Base-by-base conservation (phyloP, 1,139 yeast genomes). In the Blastobotrys serpentis region DNA sequence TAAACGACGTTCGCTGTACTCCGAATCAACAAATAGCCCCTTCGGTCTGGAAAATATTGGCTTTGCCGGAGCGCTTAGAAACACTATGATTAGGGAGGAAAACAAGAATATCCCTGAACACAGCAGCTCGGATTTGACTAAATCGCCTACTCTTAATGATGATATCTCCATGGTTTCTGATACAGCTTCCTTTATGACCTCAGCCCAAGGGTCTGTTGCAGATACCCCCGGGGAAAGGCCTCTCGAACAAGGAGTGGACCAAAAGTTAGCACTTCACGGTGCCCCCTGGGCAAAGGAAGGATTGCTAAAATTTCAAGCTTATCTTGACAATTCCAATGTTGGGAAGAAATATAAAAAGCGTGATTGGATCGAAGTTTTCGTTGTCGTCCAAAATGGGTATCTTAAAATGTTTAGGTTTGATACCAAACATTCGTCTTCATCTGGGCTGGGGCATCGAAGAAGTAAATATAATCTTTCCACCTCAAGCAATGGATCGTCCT, bases 261-360 rank as follows among this genome's bases (percentile, higher is more conserved):
- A 32, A 14, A 29, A 32, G 30, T 69, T 85, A 53, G 86, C 82
- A 56, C 71, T 82, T 41, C 75, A 76, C 47, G 94, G 92, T 0
- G 79, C 90, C 1, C 94, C 94, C 1, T 85, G 86, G 78, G 77
- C 83, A 51, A 84, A 85, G 61, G 94, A 86, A 67, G 94, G 95
- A 0, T 65, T 85, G 42, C 71, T 84, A 54, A 75, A 79, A 56
- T 72, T 76, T 60, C 76, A 74, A 55, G 69, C 75, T 14, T 61
- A 72, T 46, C 66, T 74, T 52, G 54, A 54, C n/a, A 42, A 47
- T 14, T 44, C 51, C 22, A 48, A 50, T 32, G 47, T 52, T 22
- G 44, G 49, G 23, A 51, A 51, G n/a, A 48, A 47, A 22, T 47
- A 52, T 41, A 58, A 58, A 36, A 59, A 56, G 39, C 56, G 42